These are phyloP conservation scores for Iberis amara DNA, from an alignment of 441 rosid genomes.

Conservation along the genomic window DNA sequence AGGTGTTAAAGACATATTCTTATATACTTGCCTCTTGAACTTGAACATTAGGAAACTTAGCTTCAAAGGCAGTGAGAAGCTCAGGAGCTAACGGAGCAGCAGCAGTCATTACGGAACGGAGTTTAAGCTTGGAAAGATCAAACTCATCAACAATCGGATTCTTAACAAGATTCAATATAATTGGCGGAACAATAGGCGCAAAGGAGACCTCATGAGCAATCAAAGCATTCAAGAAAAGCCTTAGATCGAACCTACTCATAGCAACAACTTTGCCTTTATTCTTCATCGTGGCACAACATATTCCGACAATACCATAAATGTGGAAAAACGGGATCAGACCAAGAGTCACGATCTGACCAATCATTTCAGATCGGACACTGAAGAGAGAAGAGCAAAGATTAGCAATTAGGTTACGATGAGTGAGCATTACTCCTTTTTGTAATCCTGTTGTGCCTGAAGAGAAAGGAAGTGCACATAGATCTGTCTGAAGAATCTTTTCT, in stretches of 20 bases:
- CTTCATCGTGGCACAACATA: slow-evolving; percentile 70
- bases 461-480: slow-evolving; percentile 89
- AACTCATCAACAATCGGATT: slow-evolving; percentile 76
- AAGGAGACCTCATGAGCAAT: slow-evolving; percentile 68
- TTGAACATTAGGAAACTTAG: slow-evolving; percentile 72
- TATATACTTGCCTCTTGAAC: slow-evolving; percentile 70
- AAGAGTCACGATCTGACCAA: slow-evolving; percentile 32
- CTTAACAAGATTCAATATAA: slow-evolving; percentile 69
- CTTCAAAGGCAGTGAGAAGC: slow-evolving; percentile 57
- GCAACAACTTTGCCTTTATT: slow-evolving; percentile 92
- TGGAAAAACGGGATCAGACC: slow-evolving; percentile 80
- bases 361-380: slow-evolving; percentile 53
- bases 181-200: slow-evolving; percentile 89
- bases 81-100: slow-evolving; percentile 92
- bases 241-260: slow-evolving; percentile 61
- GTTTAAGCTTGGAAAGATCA: slow-evolving; percentile 69
- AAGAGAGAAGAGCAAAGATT: slow-evolving; percentile 80
- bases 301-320: slow-evolving; percentile 72
- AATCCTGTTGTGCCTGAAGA: slow-evolving; percentile 91
- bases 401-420: slow-evolving; percentile 74
- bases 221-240: slow-evolving; percentile 63
- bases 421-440: slow-evolving; percentile 85
- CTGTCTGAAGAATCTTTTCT: slow-evolving; percentile 48
- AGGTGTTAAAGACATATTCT: too few species aligned
- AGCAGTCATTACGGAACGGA: slow-evolving; percentile 74